Evolutionary conservation across 2,329 filamentous ascomycete species (phyloP).

Genomic region (Cladosporium sp.): DNA sequence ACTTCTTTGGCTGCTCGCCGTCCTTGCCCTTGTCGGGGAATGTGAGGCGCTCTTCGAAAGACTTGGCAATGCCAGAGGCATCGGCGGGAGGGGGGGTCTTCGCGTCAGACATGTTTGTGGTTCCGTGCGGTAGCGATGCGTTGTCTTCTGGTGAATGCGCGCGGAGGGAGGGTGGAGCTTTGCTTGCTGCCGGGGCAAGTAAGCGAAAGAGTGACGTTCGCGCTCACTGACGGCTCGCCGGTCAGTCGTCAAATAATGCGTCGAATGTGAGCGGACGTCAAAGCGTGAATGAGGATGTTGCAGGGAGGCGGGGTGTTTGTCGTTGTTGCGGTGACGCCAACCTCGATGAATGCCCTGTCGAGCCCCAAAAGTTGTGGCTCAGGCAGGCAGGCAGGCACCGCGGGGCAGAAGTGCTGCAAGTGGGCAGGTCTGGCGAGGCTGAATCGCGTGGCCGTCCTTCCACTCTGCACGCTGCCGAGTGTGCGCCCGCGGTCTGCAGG

Average conservation of each 20-base stretch:
- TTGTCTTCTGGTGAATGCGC: background rate
- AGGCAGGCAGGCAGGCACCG: background rate
- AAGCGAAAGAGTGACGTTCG: background rate
- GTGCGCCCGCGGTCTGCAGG: background rate
- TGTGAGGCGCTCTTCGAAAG: conserved; percentile 25
- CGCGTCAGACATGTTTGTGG: conserved; percentile 7
- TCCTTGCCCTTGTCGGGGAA: conserved; percentile 15
- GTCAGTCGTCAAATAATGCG: background rate
- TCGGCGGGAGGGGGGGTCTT: conserved; percentile 10
- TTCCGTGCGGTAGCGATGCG: background rate
- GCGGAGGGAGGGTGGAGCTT: background rate
- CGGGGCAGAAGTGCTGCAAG: too few relatives aligned
- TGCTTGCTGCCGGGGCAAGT: background rate
- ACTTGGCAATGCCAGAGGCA: conserved; percentile 17
- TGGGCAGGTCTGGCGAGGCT: too few relatives aligned
- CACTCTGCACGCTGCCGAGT: too few relatives aligned
- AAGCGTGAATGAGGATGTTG: background rate
- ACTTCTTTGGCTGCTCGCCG: conserved; percentile 14
- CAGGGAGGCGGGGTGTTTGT: background rate
- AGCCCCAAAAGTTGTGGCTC: background rate
- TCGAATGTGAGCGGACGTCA: background rate
- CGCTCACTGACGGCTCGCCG: background rate
- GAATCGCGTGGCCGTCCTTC: too few relatives aligned
- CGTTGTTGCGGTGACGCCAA: background rate
- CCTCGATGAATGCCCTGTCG: background rate